phyloP scores from a whole-genome alignment of 345 rosid species.

The Abelmoschus esculentus region DNA sequence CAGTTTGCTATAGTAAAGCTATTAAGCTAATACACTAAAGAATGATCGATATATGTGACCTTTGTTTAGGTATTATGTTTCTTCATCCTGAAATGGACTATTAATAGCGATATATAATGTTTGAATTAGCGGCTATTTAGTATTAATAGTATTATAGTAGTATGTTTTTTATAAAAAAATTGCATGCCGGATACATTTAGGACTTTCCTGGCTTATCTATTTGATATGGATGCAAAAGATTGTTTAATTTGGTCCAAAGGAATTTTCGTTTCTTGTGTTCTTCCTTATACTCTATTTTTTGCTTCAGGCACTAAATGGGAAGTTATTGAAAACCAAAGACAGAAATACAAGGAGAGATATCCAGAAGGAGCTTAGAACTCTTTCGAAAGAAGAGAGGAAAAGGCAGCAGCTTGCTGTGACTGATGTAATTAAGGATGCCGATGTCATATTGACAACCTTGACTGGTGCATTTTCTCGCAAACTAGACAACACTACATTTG shows the following conservation, averaged over 20 bases:
- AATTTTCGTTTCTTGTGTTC: neutral
- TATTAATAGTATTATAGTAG: neutral
- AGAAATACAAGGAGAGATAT: constrained; percentile 69
- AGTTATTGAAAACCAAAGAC: constrained; percentile 76
- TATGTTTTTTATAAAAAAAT: neutral
- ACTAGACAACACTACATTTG: constrained; percentile 63
- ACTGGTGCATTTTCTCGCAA: constrained; percentile 79
- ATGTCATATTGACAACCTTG: constrained; percentile 79
- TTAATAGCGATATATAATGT: neutral
- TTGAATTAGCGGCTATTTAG: neutral
- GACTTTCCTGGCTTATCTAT: neutral
- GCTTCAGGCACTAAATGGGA: constrained; percentile 65
- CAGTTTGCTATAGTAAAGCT: neutral
- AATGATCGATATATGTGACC: neutral
- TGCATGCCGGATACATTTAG: neutral
- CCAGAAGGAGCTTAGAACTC: constrained; percentile 76
- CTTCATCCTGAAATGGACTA: neutral
- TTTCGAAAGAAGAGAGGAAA: constrained; percentile 87
- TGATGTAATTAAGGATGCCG: constrained; percentile 77
- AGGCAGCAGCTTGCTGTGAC: constrained; percentile 93
- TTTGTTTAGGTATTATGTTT: neutral
- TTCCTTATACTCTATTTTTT: constrained; percentile 7
- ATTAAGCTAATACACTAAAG: neutral
- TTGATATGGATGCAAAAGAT: neutral
- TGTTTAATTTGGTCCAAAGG: constrained; percentile 3